Conservation (phyloP, 345 rosid species). For the Ailanthus altissimus region DNA sequence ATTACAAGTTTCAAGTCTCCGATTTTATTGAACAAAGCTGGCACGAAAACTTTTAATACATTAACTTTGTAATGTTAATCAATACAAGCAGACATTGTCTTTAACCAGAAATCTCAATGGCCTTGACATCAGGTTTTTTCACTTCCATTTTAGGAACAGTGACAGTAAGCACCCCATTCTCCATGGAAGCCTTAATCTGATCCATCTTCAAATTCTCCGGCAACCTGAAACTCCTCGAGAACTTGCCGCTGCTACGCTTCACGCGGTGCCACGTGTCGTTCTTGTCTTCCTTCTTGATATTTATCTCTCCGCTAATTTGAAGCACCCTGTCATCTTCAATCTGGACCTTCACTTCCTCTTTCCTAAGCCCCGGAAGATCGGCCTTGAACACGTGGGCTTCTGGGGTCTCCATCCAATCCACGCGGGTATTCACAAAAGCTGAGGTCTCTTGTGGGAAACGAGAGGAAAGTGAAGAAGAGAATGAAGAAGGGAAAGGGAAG, state of each 20-base stretch:
- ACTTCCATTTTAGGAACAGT: constrained; percentile 18
- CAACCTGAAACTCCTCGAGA: constrained; percentile 21
- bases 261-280: constrained; percentile 25
- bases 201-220: constrained; percentile 27
- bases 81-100: background rate
- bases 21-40: too few relatives aligned
- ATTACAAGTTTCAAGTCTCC: too few relatives aligned
- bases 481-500: constrained; percentile 7
- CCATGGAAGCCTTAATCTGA: constrained; percentile 21
- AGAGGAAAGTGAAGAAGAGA: background rate
- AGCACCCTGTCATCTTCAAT: too few relatives aligned
- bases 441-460: constrained; percentile 4
- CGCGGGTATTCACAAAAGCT: constrained; percentile 1
- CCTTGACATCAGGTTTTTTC: constrained; percentile 5
- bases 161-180: constrained; percentile 22
- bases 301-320: constrained; percentile 23
- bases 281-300: constrained; percentile 20
- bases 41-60: too few relatives aligned
- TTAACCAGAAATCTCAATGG: constrained; percentile 31
- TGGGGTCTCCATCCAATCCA: constrained; percentile 27
- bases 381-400: constrained; percentile 24
- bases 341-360: constrained; percentile 27
- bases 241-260: constrained; percentile 16
- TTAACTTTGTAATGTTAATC: too few relatives aligned
- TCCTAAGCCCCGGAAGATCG: constrained; percentile 21